Base-by-base conservation (phyloP, 108 stramenopile genomes). In the Skeletonema costatum region DNA sequence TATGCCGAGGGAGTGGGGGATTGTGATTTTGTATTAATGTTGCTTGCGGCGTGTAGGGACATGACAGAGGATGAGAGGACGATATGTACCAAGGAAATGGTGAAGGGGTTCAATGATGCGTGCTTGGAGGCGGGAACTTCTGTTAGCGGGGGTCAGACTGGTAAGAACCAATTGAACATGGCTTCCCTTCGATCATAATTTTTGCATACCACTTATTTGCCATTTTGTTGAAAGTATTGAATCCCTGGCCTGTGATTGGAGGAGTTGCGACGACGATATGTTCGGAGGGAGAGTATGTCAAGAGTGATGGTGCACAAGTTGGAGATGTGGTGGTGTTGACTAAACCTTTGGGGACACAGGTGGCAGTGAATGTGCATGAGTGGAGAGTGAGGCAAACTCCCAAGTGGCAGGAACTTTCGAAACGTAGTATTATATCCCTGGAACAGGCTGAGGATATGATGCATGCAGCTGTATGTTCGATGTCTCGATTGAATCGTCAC, bases 221-320 rank as follows among this genome's bases (percentile, higher is more conserved):
- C n/a, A n/a, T n/a, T n/a, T n/a, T n/a, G n/a, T n/a, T n/a, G n/a
- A n/a, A n/a, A 0, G 94, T 95, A 12, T 65, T 92, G 60, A 95
- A 95, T 80, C 94, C 94, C 9, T 95, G 94, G 94, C 91, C 92
- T 12, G 91, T 95, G 31, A 93, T 95, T 80, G 94, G 94, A 30
- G 94, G 94, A 53, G 89, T 92, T 36, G 94, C 94, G 2, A 95
- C 90, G 14, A 84, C 92, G 0, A 75, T 95, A 32, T 88, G 89
- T 21, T 60, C 80, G 1, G 85, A 93, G 35, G 89, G 83, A 10
- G 89, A 90, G 61, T 91, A 89, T 84, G 89, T 95, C 10, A 72
- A 71, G 29, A 89, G 89, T 64, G 88, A 93, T 75, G 92, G 92
- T 1, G 91, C 91, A 10, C 68, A 83, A 64, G 78, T 80, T 11